Base-by-base conservation (phyloP, 164 flowering plant genomes). In the Vitis amurensis region DNA sequence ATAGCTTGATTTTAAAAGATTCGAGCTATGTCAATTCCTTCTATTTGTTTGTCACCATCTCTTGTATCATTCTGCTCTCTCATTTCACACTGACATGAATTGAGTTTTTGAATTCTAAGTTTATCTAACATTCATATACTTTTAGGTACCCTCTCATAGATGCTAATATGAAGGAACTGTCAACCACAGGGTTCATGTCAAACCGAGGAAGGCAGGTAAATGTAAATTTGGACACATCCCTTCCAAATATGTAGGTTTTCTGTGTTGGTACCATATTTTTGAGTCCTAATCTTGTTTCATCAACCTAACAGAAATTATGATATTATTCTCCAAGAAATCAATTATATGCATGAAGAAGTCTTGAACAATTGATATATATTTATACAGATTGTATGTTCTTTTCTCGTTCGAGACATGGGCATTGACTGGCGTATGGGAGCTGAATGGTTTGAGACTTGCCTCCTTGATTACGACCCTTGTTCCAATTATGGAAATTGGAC, bases 351-450 rank as follows among this genome's bases (percentile, higher is more conserved):
- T 37, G 44, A 37, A 37, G 44, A 37, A 37, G 44, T 37, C 44
- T 37, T 37, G 4, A 23, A 23, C 27, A 15, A 15, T 51, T 55
- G 4, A 13, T 50, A 17, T 47, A 11, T 59, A 4, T 56, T 68
- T 31, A 14, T 63, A 11, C 87, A 92, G 99, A 92, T 95, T 68
- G 99, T 89, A 11, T 95, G 99, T 72, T 95, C 99, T 3, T 92
- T 95, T 79, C 97, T 95, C 63, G 99, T 95, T 62, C 89, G 99
- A 50, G 99, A 95, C 70, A 90, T 95, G 99, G 97, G 98, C 44
- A 74, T 92, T 17, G 98, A 95, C 72, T 95, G 98, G 99, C 89
- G 97, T 5, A 95, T 95, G 98, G 99, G 98, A 50, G 99, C 98
- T 19, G 99, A 95, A 78, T 95, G 99, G 99, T 95, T 95, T 65